phyloP scores from a whole-genome alignment of 371 early-diverging fungal genomes.

The Haplosporangium sp. region DNA sequence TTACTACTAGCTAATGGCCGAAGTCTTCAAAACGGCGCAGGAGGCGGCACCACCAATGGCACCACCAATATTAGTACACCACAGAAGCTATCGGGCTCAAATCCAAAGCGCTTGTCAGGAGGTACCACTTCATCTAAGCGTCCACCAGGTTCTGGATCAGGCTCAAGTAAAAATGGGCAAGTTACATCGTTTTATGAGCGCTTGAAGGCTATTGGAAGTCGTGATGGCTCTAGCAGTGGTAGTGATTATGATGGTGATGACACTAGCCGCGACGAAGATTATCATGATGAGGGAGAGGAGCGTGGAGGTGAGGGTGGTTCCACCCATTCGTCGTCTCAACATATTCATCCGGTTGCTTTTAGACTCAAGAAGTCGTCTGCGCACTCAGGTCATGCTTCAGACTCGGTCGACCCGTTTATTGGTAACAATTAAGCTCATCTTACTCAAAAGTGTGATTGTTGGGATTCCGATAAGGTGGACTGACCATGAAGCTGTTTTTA shows the following conservation, averaged over 20 bases:
- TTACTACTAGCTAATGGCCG: constrained; percentile 41
- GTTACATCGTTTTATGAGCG: constrained; percentile 45
- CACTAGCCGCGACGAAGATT: constrained; percentile 4
- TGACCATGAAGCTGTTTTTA: neutral
- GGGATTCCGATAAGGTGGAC: neutral
- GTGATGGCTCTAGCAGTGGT: constrained; percentile 22
- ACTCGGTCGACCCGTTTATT: constrained; percentile 42
- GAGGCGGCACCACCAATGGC: constrained; percentile 6
- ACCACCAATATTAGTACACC: constrained; percentile 11
- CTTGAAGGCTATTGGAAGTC: constrained; percentile 40
- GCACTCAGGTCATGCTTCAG: constrained; percentile 33
- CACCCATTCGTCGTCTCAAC: constrained; percentile 37
- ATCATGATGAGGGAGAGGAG: constrained; percentile 5
- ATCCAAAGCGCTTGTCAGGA: constrained; percentile 35
- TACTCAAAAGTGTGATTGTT: neutral
- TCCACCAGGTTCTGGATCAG: constrained; percentile 33
- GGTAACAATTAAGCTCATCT: constrained; percentile 21
- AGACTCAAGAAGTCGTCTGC: constrained; percentile 52
- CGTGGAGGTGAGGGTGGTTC: constrained; percentile 17
- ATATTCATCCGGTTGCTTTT: constrained; percentile 30
- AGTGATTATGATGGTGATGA: constrained; percentile 7
- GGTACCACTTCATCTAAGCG: constrained; percentile 43
- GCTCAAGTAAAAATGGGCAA: constrained; percentile 53
- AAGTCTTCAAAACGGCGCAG: constrained; percentile 44
- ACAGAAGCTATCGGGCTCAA: constrained; percentile 46